Evolutionary conservation across 1,284 basidiomycete genomes (phyloP), one percentile per base, ranked within the genome.

Genomic region (Trametes sp.): DNA sequence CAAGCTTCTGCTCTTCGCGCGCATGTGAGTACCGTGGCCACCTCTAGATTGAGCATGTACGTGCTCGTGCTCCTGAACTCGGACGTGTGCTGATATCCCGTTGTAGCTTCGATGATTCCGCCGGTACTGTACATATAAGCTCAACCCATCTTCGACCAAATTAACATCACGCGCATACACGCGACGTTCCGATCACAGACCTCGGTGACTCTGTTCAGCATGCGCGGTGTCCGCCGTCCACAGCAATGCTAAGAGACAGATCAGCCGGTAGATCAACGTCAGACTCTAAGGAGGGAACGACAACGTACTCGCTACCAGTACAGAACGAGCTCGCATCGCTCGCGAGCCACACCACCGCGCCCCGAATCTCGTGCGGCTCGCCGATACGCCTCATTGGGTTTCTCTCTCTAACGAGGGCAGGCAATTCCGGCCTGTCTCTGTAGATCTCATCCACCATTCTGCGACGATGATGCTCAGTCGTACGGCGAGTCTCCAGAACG

Each of bases 361-460:
- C 92, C 4, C 92, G 82, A 69, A 94, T 73, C 74, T 94, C 92
- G 70, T 93, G 89, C 0, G 88, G 84, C 13, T 89, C 78, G 23
- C 92, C 92, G n/a, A 93, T 82, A n/a, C 92, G 82, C 2, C 88
- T 88, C 65, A 93, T 78, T 0, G 92, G 92, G 72, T 92, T 93
- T 74, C 86, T 73, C 53, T 73, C 76, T 13, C 87, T 87, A 88
- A 89, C 90, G 71, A 87, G 87, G 11, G 81, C 82, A 3, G 85
- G 73, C 54, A 93, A 76, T 61, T 87, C 81, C 0, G 91, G 91
- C 70, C 90, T 81, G 31, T 73, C 77, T 73, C 92, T 89, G 35
- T 93, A 29, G 2, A 24, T 78, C 75, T 86, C 89, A 63, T 88
- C 88, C 16, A 91, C 93, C 89, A 93, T 91, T 64, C 89, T 88